phyloP scores from a whole-genome alignment of 1,284 basidiomycete species.

The Puccinia polysora region DNA sequence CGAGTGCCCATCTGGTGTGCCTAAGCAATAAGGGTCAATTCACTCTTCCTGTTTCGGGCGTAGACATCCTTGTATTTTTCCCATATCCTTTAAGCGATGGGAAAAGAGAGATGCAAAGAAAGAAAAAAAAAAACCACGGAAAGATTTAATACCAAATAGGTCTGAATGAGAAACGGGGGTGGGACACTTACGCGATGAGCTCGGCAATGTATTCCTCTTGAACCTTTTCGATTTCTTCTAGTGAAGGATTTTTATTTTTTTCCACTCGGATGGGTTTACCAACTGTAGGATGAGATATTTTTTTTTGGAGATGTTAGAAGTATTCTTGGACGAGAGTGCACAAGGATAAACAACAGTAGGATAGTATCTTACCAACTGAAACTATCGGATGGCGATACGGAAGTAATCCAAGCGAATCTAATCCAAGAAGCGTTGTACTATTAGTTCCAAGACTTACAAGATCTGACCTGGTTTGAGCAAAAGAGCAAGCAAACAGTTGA shows the following conservation, averaged over 20 bases:
- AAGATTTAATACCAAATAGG: neutral
- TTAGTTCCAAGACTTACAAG: neutral
- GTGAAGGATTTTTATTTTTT: slow-evolving; percentile 70
- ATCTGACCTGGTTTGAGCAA: neutral
- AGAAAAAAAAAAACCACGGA: neutral
- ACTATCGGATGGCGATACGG: slow-evolving; percentile 92
- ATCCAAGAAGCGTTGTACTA: slow-evolving; percentile 26
- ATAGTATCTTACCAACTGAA: slow-evolving; percentile 61
- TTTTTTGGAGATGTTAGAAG: neutral
- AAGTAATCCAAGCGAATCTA: slow-evolving; percentile 63
- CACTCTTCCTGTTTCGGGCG: slow-evolving; percentile 63
- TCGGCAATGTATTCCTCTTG: slow-evolving; percentile 88
- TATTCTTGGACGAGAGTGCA: neutral
- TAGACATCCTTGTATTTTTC: slow-evolving; percentile 84
- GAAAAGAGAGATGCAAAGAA: neutral
- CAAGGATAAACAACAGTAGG: neutral
- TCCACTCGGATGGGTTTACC: slow-evolving; percentile 79
- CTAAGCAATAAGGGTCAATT: slow-evolving; percentile 50
- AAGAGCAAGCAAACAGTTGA: slow-evolving; percentile 31
- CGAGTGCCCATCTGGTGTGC: too few relatives aligned
- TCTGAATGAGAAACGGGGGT: neutral
- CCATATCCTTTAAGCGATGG: slow-evolving; percentile 69
- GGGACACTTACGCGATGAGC: slow-evolving; percentile 64
- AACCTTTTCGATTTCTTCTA: slow-evolving; percentile 72
- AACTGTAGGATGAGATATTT: slow-evolving; percentile 51